phyloP scores from a whole-genome alignment of 371 early-diverging fungal genomes.

The Circinella umbellata region DNA sequence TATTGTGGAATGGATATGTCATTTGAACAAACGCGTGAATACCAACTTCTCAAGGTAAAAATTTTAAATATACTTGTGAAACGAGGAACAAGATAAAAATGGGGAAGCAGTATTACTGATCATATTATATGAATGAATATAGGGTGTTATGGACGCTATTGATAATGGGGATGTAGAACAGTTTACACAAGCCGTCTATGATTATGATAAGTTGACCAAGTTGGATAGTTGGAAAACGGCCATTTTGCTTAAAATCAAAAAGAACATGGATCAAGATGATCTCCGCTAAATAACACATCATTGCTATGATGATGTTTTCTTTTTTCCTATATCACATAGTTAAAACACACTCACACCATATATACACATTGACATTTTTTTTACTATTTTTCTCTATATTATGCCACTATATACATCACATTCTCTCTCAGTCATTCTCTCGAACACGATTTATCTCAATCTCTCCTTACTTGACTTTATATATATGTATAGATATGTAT shows the following conservation, averaged over 20 bases:
- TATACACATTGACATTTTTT: too few species aligned
- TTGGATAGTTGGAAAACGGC: conserved; percentile 97
- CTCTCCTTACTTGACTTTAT: too few species aligned
- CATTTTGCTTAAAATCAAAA: conserved; percentile 86
- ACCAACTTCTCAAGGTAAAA: conserved; percentile 71
- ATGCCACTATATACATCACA: too few species aligned
- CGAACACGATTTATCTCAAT: too few species aligned
- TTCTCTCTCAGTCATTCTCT: too few species aligned
- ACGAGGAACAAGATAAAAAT: not conserved
- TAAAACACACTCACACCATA: too few species aligned
- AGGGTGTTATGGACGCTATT: conserved; percentile 75
- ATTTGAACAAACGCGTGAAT: conserved; percentile 87
- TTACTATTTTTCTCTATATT: too few species aligned
- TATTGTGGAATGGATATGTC: conserved; percentile 77
- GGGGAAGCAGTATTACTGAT: not conserved
- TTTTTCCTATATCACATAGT: not conserved
- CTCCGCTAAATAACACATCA: conserved; percentile 29
- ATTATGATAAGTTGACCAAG: conserved; percentile 87
- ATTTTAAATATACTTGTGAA: not conserved
- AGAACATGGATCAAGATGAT: conserved; percentile 43
- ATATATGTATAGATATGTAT: too few species aligned
- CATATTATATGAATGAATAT: not conserved
- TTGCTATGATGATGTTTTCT: not conserved
- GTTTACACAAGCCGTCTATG: conserved; percentile 81
- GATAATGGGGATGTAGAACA: conserved; percentile 82